A percentile compares a stretch with the other conserved stretches of the same genome.
phyloP scores from a whole-genome alignment of 306 rosid species.

The Cyclanthera cordifolia region DNA sequence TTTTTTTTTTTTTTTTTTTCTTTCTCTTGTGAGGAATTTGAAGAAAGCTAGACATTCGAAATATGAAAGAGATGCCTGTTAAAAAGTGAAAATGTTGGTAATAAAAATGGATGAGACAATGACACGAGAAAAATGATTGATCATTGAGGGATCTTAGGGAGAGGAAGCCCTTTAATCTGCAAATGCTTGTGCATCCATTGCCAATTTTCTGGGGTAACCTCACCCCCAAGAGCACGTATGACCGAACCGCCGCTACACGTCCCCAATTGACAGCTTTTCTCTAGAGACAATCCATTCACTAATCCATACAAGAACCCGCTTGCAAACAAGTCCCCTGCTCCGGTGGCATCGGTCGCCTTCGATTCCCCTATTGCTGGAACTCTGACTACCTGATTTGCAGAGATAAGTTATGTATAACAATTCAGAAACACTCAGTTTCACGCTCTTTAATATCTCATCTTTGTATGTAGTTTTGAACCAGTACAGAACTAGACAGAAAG shows the following conservation, averaged over 20 bases:
- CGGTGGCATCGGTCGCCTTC: slow-evolving; percentile 75
- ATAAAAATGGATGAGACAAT: background rate
- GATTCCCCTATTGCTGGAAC: slow-evolving; percentile 71
- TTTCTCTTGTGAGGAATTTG: background rate
- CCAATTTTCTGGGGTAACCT: slow-evolving; percentile 67
- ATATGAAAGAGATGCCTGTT: background rate
- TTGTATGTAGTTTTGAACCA: background rate
- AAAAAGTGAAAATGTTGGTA: background rate
- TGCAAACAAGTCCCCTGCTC: slow-evolving; percentile 96
- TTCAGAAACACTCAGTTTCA: background rate
- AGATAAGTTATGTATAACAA: slow-evolving; percentile 9
- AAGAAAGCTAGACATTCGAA: background rate
- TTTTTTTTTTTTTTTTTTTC: background rate
- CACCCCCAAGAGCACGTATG: slow-evolving; percentile 79
- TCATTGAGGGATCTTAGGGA: slow-evolving; percentile 31
- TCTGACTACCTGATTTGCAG: slow-evolving; percentile 36
- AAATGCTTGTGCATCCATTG: slow-evolving; percentile 90
- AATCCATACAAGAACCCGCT: slow-evolving; percentile 88
- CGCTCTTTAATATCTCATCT: background rate
- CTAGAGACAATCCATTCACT: slow-evolving; percentile 63
- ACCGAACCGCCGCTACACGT: slow-evolving; percentile 92
- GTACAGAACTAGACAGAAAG: background rate
- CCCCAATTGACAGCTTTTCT: slow-evolving; percentile 85
- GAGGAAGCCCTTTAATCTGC: slow-evolving; percentile 56
- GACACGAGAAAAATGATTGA: background rate